phyloP scores from a whole-genome alignment of 2,329 filamentous ascomycete species.

The Ramularia endophylla region DNA sequence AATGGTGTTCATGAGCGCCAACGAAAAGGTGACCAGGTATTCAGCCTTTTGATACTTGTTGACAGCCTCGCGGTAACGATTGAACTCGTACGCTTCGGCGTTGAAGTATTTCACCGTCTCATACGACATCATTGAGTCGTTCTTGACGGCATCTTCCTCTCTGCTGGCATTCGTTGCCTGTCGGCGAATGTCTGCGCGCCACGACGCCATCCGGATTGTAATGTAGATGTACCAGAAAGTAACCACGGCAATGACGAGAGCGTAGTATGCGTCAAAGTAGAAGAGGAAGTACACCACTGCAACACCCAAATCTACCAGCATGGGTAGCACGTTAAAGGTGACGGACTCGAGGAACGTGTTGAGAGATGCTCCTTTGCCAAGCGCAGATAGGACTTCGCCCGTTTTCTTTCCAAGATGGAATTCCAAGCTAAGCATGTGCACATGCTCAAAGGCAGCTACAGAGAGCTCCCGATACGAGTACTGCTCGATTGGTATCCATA shows the following conservation, averaged over 20 bases:
- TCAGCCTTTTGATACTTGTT: conserved; percentile 53
- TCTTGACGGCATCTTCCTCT: conserved; percentile 96
- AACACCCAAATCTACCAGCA: conserved; percentile 83
- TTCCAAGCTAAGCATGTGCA: conserved; percentile 89
- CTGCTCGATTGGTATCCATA: conserved; percentile 97
- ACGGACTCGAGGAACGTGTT: conserved; percentile 95
- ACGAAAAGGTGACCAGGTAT: conserved; percentile 50
- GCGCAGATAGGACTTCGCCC: conserved; percentile 87
- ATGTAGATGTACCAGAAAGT: conserved; percentile 96
- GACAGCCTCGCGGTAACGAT: conserved; percentile 52
- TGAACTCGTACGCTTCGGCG: conserved; percentile 54
- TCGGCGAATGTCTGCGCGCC: conserved; percentile 81
- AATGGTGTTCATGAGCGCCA: conserved; percentile 55
- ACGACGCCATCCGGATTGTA: conserved; percentile 92
- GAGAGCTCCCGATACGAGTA: conserved; percentile 94
- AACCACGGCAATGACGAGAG: conserved; percentile 80
- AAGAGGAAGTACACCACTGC: conserved; percentile 77
- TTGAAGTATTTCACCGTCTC: conserved; percentile 69
- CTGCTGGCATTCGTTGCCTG: conserved; percentile 93
- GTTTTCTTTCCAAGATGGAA: conserved; percentile 97
- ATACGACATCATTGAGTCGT: conserved; percentile 98
- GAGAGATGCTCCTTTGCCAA: conserved; percentile 94
- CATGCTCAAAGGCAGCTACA: conserved; percentile 93
- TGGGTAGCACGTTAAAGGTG: conserved; percentile 91
- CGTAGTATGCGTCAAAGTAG: conserved; percentile 81